Base-by-base conservation (phyloP, 805 yeast genomes). In the Blastobotrys robertii region DNA sequence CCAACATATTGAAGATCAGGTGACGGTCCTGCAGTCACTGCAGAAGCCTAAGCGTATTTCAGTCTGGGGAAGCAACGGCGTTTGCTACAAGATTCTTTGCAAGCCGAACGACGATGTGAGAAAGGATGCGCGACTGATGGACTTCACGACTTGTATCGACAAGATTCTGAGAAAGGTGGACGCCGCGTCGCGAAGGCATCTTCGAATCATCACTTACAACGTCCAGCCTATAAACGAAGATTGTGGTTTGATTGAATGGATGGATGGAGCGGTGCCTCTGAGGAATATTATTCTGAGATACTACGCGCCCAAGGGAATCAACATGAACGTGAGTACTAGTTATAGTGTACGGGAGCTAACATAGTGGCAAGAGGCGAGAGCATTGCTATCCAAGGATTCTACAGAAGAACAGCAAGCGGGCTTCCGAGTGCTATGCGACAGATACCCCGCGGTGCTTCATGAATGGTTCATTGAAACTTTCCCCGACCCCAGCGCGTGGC, bases 91-190 rank as follows among this genome's bases (percentile, higher is more conserved):
- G 13, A 70, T 92, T 11, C 70, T 92, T 64, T 80, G 94, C 53
- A 92, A 92, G 57, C 78, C 81, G 7, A 74, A 78, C 48, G 99
- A 92, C 62, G 98, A 92, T 64, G 79, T 94, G 13, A 67, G 97
- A 50, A 94, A 94, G 56, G 99, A 94, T 66, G 92, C 95, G 3
- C 83, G 94, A 53, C 76, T 90, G 41, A 83, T 87, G 83, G 92
- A 94, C 53, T 81, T 92, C 53, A 85, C 97, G 0, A 77, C 85
- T 1, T 81, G 87, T 62, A 77, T 92, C 60, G 88, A 88, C 57
- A 74, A 84, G 50, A 58, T 92, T 28, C 66, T 92, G 44, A 62
- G 67, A 14, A 70, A 72, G 13, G 83, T 82, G 54, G 70, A 73
- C 10, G 95, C 81, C 38, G 79, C 97, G 0, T 73, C 81, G 39